Base-by-base conservation (phyloP, 805 yeast genomes). In the Tetrapisispora taiwanensis region DNA sequence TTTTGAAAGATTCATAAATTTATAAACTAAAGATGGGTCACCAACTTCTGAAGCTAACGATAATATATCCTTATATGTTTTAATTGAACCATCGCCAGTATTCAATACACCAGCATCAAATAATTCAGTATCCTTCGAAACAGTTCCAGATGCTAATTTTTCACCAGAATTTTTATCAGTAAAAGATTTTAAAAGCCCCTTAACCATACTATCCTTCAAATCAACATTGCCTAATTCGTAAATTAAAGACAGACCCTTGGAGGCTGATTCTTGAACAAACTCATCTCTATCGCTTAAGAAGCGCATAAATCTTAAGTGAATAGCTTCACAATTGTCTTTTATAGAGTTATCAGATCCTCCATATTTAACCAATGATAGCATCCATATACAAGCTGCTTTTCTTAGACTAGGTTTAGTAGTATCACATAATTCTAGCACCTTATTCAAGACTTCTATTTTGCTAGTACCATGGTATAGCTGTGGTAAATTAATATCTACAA, bases 21-120 rank as follows among this genome's bases (percentile, higher is more conserved):
- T 85, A 64, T 90, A 90, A 4, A 90, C 96, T 51, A 90, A 73
- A 51, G 92, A 76, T 13, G 97, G 95, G 62, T 90, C 96, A 26
- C 97, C 97, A 9, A 88, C 94, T 58, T 90, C 98, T 1, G 92
- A 78, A 0, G 98, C 97, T 41, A 90, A 69, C 53, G 71, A 84
- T 53, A 90, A 69, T 27, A 90, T 85, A 62, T 90, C 98, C 54
- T 83, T 85, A 60, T 90, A 90, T 0, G 97, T 89, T 0, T 95
- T 84, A 3, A 90, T 79, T 0, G 95, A 84, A 1, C 90, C 88
- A 48, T 84, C 92, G 39, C 81, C 82, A 0, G 95, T 85, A 41
- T 75, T 81, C 52, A 90, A 64, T 4, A 77, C 71, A 32, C 95
- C 95, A 1, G 84, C 81, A 36, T 86, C 95, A 59, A 90, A 90